Evolutionary conservation across 2,329 filamentous ascomycete genomes (phyloP).

Genomic region (Byssothecium circinans): DNA sequence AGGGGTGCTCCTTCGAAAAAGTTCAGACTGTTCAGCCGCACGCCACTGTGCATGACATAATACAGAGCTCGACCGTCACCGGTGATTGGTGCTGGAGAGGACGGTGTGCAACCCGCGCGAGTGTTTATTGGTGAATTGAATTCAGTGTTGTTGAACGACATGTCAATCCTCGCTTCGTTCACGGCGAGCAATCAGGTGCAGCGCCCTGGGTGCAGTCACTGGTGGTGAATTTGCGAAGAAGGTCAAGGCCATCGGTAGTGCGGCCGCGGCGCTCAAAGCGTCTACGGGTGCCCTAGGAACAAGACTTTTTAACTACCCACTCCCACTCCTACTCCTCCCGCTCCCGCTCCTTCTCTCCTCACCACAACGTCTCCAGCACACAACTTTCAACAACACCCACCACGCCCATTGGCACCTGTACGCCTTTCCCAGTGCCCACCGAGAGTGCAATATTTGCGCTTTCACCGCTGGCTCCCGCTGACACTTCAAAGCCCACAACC

Average conservation of each 20-base stretch:
- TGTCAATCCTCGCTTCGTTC: too few species aligned
- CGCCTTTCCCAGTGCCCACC: too few species aligned
- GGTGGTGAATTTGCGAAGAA: too few species aligned
- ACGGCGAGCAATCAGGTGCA: too few species aligned
- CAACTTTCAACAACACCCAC: constrained; percentile 5
- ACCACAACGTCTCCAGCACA: constrained; percentile 33
- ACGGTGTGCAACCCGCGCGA: too few species aligned
- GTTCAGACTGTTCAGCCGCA: background rate
- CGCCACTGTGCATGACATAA: background rate
- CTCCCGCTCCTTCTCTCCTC: constrained; percentile 5
- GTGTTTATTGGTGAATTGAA: too few species aligned
- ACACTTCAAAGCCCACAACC: constrained; percentile 4
- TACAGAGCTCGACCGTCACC: background rate
- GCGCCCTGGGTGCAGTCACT: too few species aligned
- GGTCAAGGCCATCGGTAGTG: too few species aligned
- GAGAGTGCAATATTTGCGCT: background rate
- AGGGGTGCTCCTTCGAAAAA: too few species aligned
- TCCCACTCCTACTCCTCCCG: constrained; percentile 15
- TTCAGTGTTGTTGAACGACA: too few species aligned
- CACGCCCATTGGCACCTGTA: constrained; percentile 2
- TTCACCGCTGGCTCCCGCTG: background rate
- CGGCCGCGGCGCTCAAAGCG: background rate
- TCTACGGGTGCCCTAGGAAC: background rate
- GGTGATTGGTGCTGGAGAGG: constrained; percentile 6
- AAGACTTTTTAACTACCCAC: constrained; percentile 14